Percentiles rank a stretch among this genome's conserved stretches.
Conservation (phyloP, 2,329 filamentous ascomycete genomes). For the Cyanodermella asteris region DNA sequence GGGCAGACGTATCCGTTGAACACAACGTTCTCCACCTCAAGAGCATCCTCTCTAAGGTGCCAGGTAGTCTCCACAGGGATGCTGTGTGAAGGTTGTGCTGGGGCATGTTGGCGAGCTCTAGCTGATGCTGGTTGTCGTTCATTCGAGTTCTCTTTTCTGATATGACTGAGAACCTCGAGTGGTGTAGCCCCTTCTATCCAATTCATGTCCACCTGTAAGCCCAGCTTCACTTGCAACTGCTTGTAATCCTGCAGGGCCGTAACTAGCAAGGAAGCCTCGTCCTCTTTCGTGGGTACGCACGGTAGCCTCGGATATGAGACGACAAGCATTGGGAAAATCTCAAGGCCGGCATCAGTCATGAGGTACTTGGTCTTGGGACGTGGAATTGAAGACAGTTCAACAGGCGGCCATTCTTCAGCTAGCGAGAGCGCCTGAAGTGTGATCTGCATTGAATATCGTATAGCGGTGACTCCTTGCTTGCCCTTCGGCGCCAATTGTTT, state of each 20-base stretch:
- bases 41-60: not conserved
- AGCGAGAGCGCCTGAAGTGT: not conserved
- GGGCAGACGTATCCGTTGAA: not conserved
- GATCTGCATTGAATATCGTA: conserved; percentile 1
- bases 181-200: not conserved
- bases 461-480: no score
- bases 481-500: no score
- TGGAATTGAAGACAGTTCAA: not conserved
- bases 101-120: not conserved
- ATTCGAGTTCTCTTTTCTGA: not conserved
- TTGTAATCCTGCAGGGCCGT: not conserved
- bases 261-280: not conserved
- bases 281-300: not conserved
- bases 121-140: not conserved
- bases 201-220: not conserved
- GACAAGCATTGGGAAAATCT: not conserved
- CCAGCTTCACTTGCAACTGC: not conserved
- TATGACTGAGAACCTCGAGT: not conserved
- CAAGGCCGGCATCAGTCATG: not conserved
- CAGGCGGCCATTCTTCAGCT: not conserved
- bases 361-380: not conserved
- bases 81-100: not conserved
- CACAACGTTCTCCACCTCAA: no score
- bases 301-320: conserved; percentile 1
- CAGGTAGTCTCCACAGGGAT: not conserved